Evolutionary conservation across 495 filamentous ascomycete species (phyloP), one percentile per base, ranked within the genome.

Genomic region (Beverwykella pulmonaria): DNA sequence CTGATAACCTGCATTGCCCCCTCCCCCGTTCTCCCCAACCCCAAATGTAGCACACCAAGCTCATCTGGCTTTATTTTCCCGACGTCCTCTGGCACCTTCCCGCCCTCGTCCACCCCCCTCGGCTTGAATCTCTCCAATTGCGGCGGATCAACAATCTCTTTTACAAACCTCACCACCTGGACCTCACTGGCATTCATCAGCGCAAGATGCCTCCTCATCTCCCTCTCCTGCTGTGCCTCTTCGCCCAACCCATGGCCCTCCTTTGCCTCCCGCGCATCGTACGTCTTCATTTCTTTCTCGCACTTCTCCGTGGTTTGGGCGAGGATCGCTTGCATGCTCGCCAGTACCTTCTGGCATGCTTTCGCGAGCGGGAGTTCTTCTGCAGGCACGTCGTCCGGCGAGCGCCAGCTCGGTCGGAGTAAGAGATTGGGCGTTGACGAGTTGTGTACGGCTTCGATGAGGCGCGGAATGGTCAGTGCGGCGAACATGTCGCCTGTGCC

Each of bases 401-500:
- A 79, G 79, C 62, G 44, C 77, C 77, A 79, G 62, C 50, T 61
- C 23, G 61, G 32, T n/a, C 49, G 68, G 12, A 60, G 61, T 14
- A 20, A 15, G 26, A 67, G 61, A 20, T 62, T 36, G 9, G 57
- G 58, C 12, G 57, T 60, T 6, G 62, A 80, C 0, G 80, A 79
- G 8, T 73, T 75, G 14, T 70, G 68, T 17, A 88, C 86, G 5
- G 90, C 91, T 80, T 97, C 92, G 67, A 93, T 87, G 59, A 98
- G 85, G n/a, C 94, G 88, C 25, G 90, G 91, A 1, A 96, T 84
- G 53, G 87, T 93, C 57, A 97, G 79, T 23, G 95, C 93, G 44
- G 94, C 92, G 75, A 98, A 97, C 92, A 98, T 97, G 79, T 98
- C 94, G 15, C 94, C 94, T 1, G 94, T 97, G 26, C 94, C 94